Conservation (phyloP, 176 grass and related monocot genomes). For the Hsuehochloa calcarea region DNA sequence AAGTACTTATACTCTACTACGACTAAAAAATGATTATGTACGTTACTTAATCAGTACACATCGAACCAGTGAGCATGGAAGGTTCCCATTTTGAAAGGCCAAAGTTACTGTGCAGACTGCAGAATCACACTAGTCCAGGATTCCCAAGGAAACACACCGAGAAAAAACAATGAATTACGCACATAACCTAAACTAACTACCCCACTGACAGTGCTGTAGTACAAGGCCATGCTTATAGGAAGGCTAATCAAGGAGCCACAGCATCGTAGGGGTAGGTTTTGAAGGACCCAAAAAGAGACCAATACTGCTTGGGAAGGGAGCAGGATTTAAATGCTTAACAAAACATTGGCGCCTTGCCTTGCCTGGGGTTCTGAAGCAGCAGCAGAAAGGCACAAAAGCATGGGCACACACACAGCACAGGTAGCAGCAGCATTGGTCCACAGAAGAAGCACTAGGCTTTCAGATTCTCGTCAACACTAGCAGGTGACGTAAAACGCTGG, state of each 20-base stretch:
- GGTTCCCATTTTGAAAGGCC: conserved; percentile 34
- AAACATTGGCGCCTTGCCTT: conserved; percentile 4
- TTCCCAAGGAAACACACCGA: background rate
- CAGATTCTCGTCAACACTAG: conserved; percentile 19
- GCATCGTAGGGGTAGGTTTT: conserved; percentile 21
- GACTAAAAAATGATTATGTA: background rate
- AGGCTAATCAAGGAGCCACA: background rate
- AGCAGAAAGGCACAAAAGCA: conserved; percentile 32
- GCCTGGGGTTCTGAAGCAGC: conserved; percentile 34
- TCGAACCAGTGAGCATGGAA: conserved; percentile 28
- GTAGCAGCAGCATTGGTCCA: conserved; percentile 15
- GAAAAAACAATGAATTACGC: conserved; percentile 16
- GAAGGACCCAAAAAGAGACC: conserved; percentile 49
- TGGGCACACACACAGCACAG: background rate
- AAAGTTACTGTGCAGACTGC: background rate
- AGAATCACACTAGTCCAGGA: background rate
- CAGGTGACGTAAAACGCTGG: conserved; percentile 42
- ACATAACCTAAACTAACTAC: background rate
- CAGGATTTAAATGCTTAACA: background rate
- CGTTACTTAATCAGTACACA: background rate
- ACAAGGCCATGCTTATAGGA: background rate
- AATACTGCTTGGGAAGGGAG: conserved; percentile 24
- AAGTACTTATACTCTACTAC: background rate
- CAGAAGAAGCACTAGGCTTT: background rate
- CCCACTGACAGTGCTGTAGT: background rate